Percentiles rank a stretch among this genome's conserved stretches.
Conservation (phyloP, 2,329 filamentous ascomycete species). For the Cucurbitaria berberidis region DNA sequence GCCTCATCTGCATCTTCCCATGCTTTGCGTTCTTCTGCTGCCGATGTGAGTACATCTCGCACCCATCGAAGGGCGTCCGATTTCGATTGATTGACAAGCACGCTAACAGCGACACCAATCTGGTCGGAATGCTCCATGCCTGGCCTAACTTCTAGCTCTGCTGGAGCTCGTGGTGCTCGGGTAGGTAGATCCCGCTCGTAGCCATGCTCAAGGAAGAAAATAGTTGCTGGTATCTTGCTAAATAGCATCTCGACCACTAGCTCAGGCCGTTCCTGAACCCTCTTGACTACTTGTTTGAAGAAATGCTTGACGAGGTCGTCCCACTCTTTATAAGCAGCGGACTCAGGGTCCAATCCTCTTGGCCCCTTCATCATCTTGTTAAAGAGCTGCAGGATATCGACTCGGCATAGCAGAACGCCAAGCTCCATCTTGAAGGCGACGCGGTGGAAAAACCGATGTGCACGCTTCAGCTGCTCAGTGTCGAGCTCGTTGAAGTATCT, state of each 20-base stretch:
- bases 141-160: slow-evolving; percentile 82
- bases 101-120: slow-evolving; percentile 79
- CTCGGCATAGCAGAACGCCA: slow-evolving; percentile 83
- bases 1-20: slow-evolving; percentile 78
- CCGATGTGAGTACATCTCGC: slow-evolving; percentile 71
- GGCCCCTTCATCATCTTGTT: slow-evolving; percentile 92
- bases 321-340: slow-evolving; percentile 82
- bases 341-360: slow-evolving; percentile 71
- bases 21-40: slow-evolving; percentile 73
- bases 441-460: slow-evolving; percentile 92
- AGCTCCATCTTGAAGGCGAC: slow-evolving; percentile 95
- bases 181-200: slow-evolving; percentile 78
- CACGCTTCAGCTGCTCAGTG: slow-evolving; percentile 82
- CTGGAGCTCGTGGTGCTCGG: slow-evolving; percentile 71
- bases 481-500: slow-evolving; percentile 82
- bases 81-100: slow-evolving; percentile 80
- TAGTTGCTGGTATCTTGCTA: slow-evolving; percentile 83
- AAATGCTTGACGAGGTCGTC: slow-evolving; percentile 86
- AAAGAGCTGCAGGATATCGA: slow-evolving; percentile 88
- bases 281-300: slow-evolving; percentile 79
- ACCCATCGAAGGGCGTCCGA: slow-evolving; percentile 81
- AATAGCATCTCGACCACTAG: slow-evolving; percentile 92
- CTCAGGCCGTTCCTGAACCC: slow-evolving; percentile 83
- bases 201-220: slow-evolving; percentile 89
- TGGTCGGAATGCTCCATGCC: slow-evolving; percentile 69